Base-by-base conservation (phyloP, 2,329 filamentous ascomycete genomes). In the Monilinia polystroma region DNA sequence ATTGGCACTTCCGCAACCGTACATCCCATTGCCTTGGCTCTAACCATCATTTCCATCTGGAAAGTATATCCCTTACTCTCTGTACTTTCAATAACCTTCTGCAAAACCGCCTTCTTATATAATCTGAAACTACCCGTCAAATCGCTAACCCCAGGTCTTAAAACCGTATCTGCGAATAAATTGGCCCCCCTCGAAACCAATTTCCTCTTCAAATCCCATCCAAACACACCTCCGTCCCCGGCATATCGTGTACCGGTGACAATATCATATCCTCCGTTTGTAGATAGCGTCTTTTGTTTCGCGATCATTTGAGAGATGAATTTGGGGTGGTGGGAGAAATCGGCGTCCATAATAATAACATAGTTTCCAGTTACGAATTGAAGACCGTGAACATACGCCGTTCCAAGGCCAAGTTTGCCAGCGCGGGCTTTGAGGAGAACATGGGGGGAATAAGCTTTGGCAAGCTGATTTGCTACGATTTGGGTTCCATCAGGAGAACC, bases 31-130 rank as follows among this genome's bases (percentile, higher is more conserved):
- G 90, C 91, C 86, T 97, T 97, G 45, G 95, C 95, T 69, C 93
- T 85, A 11, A 98, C 94, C 89, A 97, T 98, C 88, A 99, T 90
- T 84, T 97, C 94, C 95, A 99, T 99, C 87, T 99, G 95, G 84
- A 99, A 99, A 52, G 91, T 94, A 79, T 98, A 99, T 3, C 95
- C 95, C 82, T 98, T 97, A 78, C 92, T 95, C 84, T 97, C 90
- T 11, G 93, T 97, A 79, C 86, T 92, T 76, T 85, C 83, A 74
- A 99, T 97, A 67, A 96, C 92, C 83, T 92, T 93, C 79, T 96
- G 87, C 76, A 99, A 80, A 69, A 97, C 92, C 68, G 83, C 82
- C 81, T 90, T 93, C 88, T 96, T 98, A 80, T 99, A 99, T 78
- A 99, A 79, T 70, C 95, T 83, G 81, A 98, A 99, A 78, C 90